Conservation (phyloP, 1,139 yeast species). For the Eremothecium coryli region DNA sequence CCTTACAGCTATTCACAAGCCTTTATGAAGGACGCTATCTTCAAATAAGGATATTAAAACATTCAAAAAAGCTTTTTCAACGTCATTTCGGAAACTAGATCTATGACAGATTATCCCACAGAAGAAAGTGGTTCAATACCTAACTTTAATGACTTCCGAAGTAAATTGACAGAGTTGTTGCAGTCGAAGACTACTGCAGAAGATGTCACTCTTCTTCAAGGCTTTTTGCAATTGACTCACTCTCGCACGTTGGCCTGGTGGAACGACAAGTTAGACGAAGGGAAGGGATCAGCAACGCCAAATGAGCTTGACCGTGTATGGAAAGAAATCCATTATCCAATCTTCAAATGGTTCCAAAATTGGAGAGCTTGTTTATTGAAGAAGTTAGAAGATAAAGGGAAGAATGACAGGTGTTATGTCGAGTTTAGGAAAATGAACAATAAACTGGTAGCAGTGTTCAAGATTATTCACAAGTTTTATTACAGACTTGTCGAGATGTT, state of each 20-base stretch:
- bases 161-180: slow-evolving; percentile 1
- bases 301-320: slow-evolving; percentile 41
- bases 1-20: too few relatives aligned
- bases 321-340: slow-evolving; percentile 56
- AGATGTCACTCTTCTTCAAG: slow-evolving; percentile 24
- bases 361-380: slow-evolving; percentile 21
- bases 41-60: too few relatives aligned
- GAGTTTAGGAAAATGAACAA: slow-evolving; percentile 52
- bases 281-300: slow-evolving; percentile 1
- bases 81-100: too few relatives aligned
- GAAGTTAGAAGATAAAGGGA: slow-evolving; percentile 17
- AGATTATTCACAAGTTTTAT: slow-evolving; percentile 42
- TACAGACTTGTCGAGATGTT: slow-evolving; percentile 31
- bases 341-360: slow-evolving; percentile 41
- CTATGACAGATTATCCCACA: too few relatives aligned
- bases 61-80: too few relatives aligned
- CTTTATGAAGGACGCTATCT: too few relatives aligned
- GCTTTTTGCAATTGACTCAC: slow-evolving; percentile 24
- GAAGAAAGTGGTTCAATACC: slow-evolving; percentile 1
- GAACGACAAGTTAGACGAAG: slow-evolving; percentile 4
- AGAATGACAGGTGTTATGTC: slow-evolving; percentile 33
- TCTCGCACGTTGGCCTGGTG: slow-evolving; percentile 17
- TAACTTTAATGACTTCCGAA: slow-evolving; percentile 3
- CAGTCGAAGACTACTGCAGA: slow-evolving; percentile 3
- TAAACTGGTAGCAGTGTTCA: slow-evolving; percentile 40